phyloP scores from a whole-genome alignment of 2,329 filamentous ascomycete genomes.

The Botrytis squamosa region DNA sequence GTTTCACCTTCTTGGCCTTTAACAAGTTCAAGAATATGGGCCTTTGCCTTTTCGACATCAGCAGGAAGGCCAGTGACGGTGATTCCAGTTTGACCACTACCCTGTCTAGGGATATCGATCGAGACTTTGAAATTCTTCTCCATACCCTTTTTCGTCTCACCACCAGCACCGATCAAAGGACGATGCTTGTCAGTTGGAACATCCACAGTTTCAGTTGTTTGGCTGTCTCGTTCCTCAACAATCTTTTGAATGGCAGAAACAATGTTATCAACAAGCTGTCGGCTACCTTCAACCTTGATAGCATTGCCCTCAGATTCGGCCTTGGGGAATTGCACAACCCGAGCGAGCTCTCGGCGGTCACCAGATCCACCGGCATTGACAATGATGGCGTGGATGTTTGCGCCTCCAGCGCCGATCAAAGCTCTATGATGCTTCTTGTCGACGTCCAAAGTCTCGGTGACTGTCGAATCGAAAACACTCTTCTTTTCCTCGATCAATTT shows the following conservation, averaged over 20 bases:
- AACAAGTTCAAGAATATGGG: conserved; percentile 73
- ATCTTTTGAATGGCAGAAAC: conserved; percentile 77
- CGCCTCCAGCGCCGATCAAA: conserved; percentile 82
- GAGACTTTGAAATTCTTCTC: conserved; percentile 84
- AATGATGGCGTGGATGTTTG: conserved; percentile 84
- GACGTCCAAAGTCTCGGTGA: conserved; percentile 81
- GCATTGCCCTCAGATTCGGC: conserved; percentile 77
- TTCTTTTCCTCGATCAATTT: conserved; percentile 85
- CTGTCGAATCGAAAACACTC: conserved; percentile 84
- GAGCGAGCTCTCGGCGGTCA: conserved; percentile 77
- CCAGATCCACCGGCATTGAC: conserved; percentile 84
- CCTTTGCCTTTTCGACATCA: conserved; percentile 81
- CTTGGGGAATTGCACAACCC: conserved; percentile 92
- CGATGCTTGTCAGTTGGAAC: conserved; percentile 89
- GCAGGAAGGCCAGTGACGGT: conserved; percentile 78
- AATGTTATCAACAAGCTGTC: conserved; percentile 84
- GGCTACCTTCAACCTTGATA: conserved; percentile 86
- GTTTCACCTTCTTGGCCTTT: conserved; percentile 89
- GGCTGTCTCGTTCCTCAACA: conserved; percentile 78
- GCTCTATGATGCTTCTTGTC: conserved; percentile 91
- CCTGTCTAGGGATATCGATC: conserved; percentile 89
- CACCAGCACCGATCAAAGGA: conserved; percentile 85
- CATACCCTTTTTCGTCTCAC: conserved; percentile 79
- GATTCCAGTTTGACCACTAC: conserved; percentile 77
- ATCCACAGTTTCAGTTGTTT: conserved; percentile 75